phyloP scores from a whole-genome alignment of 169 alveolate genomes.

The Plasmodium cynomolgi region DNA sequence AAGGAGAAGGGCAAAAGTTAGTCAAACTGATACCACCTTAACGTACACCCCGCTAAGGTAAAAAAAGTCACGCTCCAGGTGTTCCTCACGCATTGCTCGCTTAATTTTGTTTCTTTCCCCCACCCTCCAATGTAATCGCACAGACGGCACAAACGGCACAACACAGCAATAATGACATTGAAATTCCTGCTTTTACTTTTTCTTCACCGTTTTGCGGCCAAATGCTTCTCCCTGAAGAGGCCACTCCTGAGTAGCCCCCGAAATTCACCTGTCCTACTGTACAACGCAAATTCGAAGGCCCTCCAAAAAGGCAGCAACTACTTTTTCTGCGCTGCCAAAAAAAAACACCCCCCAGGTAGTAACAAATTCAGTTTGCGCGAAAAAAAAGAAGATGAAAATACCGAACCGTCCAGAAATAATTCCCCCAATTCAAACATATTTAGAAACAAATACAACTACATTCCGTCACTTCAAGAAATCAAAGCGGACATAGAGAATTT shows the following conservation, averaged over 20 bases:
- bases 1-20: not conserved
- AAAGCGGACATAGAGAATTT: conserved; percentile 23
- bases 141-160: not conserved
- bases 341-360: not conserved
- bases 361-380: conserved; percentile 18
- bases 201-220: not conserved
- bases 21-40: not conserved
- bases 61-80: not conserved
- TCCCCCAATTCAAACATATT: conserved; percentile 35
- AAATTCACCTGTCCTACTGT: not conserved
- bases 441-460: conserved; percentile 61
- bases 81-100: not conserved
- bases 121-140: not conserved
- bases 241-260: not conserved
- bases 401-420: conserved; percentile 7
- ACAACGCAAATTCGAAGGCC: not conserved
- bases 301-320: conserved; percentile 4
- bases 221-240: not conserved
- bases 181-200: conserved; percentile 5
- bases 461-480: conserved; percentile 64
- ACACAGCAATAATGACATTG: conserved; percentile 17
- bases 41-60: not conserved
- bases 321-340: conserved; percentile 6
- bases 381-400: conserved; percentile 25
- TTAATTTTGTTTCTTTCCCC: not conserved